Evolutionary conservation across 768 basidiomycete genomes (phyloP).

Genomic region (Russula griseocarnosa): DNA sequence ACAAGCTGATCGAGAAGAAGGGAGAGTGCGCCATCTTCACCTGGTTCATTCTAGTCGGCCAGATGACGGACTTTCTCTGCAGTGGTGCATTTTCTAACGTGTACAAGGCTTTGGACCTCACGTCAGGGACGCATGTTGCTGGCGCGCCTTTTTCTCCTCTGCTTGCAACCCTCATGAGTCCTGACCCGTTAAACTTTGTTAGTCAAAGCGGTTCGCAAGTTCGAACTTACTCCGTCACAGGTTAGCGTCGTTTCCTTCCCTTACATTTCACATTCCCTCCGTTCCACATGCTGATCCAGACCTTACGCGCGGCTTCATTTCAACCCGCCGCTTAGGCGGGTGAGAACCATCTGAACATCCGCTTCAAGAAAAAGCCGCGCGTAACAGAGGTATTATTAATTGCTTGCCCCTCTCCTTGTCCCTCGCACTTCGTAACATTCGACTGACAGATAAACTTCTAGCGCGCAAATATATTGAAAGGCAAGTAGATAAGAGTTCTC

Average conservation of each 20-base stretch:
- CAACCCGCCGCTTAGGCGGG: conserved; percentile 56
- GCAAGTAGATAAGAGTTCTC: conserved; percentile 36
- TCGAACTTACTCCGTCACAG: conserved; percentile 85
- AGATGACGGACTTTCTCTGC: conserved; percentile 30
- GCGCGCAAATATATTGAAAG: conserved; percentile 98
- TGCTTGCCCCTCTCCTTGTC: conserved; percentile 26
- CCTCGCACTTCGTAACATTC: conserved; percentile 22
- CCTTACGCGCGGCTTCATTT: conserved; percentile 30
- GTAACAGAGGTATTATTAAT: conserved; percentile 85
- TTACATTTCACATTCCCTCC: conserved; percentile 32
- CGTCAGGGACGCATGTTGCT: conserved; percentile 75
- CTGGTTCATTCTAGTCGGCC: conserved; percentile 15
- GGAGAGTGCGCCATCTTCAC: conserved; percentile 67
- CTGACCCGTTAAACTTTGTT: conserved; percentile 19
- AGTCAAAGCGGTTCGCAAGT: conserved; percentile 96
- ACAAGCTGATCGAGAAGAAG: conserved; percentile 78
- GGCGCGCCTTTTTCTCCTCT: conserved; percentile 45
- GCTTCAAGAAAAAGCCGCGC: conserved; percentile 97
- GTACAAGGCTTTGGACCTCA: conserved; percentile 81
- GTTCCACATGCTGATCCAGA: conserved; percentile 29
- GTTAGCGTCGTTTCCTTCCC: conserved; percentile 49
- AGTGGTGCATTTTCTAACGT: conserved; percentile 99
- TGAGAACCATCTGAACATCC: conserved; percentile 87
- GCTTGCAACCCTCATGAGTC: conserved; percentile 27
- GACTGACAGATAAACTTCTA: conserved; percentile 39